Percentiles rank a stretch among this genome's conserved stretches.
Conservation (phyloP, 441 rosid genomes). For the Kokia cookei region DNA sequence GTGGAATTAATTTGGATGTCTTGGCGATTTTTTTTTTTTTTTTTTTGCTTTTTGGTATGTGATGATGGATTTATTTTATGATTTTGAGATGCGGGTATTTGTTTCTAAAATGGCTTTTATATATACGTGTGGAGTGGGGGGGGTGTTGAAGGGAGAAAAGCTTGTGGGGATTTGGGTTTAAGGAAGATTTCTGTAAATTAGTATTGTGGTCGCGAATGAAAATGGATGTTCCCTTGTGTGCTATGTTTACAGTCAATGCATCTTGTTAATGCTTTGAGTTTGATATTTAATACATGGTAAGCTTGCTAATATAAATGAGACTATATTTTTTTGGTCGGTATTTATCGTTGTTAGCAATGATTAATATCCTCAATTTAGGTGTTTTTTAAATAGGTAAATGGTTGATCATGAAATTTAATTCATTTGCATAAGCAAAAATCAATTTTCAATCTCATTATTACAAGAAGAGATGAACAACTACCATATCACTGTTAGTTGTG, state of each 20-base stretch:
- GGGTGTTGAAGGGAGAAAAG: neutral
- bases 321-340: too few species aligned
- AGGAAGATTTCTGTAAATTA: conserved; percentile 1
- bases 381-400: too few species aligned
- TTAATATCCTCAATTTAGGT: too few species aligned
- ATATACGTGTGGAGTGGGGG: neutral
- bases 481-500: too few species aligned
- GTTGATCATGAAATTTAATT: accelerated
- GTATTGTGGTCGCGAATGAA: neutral
- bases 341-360: too few species aligned
- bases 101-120: neutral
- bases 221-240: neutral
- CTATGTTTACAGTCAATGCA: neutral
- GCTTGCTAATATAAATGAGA: too few species aligned
- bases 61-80: neutral
- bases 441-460: too few species aligned
- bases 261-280: neutral
- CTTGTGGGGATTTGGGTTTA: conserved; percentile 2
- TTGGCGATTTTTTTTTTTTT: neutral
- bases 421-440: accelerated
- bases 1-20: too few species aligned
- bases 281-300: too few species aligned
- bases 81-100: neutral
- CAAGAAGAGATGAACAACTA: too few species aligned
- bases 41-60: neutral